Evolutionary conservation across 2,329 filamentous ascomycete species (phyloP).

Genomic region (Chaetomium sp.): DNA sequence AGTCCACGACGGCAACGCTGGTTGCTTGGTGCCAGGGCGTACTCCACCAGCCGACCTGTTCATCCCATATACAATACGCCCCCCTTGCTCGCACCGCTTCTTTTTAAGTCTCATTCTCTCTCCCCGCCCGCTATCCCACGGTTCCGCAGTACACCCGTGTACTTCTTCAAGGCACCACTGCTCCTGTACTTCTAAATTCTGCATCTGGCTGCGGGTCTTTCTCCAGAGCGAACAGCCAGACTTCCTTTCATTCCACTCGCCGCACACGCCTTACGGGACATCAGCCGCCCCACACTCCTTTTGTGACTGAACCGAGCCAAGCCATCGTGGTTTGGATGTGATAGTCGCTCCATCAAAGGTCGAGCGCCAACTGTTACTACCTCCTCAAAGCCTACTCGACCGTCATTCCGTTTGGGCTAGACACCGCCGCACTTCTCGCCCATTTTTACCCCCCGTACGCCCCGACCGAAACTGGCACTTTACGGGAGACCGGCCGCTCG

Average conservation of each 20-base stretch:
- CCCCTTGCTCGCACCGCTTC: constrained; percentile 7
- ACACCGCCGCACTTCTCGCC: background rate
- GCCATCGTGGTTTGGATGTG: constrained; percentile 20
- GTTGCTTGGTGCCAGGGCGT: constrained; percentile 18
- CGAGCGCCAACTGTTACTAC: constrained; percentile 19
- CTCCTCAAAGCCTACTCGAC: constrained; percentile 6
- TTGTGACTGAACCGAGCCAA: constrained; percentile 1
- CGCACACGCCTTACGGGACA: constrained; percentile 14
- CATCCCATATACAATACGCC: constrained; percentile 19
- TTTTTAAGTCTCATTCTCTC: constrained; percentile 7
- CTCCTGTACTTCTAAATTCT: constrained; percentile 2
- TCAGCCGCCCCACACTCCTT: constrained; percentile 13
- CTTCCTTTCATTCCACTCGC: constrained; percentile 13
- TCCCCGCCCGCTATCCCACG: constrained; percentile 17
- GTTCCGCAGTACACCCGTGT: constrained; percentile 5
- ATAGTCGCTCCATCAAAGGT: constrained; percentile 16
- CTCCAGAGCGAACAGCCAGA: background rate
- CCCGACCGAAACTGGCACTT: constrained; percentile 9
- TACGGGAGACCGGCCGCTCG: constrained; percentile 5
- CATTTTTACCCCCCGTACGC: constrained; percentile 1
- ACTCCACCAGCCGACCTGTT: constrained; percentile 19
- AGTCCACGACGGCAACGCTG: constrained; percentile 13
- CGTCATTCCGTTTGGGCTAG: background rate
- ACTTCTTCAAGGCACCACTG: constrained; percentile 5
- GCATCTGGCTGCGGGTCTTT: constrained; percentile 9